A percentile compares a stretch with the other conserved stretches of the same genome.
Conservation (phyloP, 2,329 filamentous ascomycete species). For the Verticillium nubilum region DNA sequence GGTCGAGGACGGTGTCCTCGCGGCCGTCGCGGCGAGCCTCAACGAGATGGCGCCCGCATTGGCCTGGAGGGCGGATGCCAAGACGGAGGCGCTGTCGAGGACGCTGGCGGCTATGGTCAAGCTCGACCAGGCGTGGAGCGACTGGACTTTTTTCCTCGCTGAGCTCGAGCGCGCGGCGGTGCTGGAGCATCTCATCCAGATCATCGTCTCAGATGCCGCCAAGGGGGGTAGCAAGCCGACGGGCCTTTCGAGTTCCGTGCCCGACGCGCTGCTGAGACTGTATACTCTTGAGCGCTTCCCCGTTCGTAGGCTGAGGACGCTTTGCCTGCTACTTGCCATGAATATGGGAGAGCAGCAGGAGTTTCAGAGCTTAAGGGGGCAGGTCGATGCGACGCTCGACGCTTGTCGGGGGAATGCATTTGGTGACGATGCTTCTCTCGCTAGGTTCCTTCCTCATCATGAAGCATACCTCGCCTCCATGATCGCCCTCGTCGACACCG, state of each 20-base stretch:
- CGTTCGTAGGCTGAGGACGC: slow-evolving; percentile 44
- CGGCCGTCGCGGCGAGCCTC: slow-evolving; percentile 45
- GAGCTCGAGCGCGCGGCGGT: slow-evolving; percentile 50
- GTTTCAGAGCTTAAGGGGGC: slow-evolving; percentile 30
- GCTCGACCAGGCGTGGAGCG: slow-evolving; percentile 49
- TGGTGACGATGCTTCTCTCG: slow-evolving; percentile 39
- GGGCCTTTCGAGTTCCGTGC: slow-evolving; percentile 35
- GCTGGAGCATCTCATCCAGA: slow-evolving; percentile 54
- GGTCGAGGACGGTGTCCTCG: slow-evolving; percentile 51
- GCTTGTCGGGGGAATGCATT: slow-evolving; percentile 28
- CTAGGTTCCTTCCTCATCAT: slow-evolving; percentile 42
- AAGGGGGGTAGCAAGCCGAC: slow-evolving; percentile 22
- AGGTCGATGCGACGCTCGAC: slow-evolving; percentile 31
- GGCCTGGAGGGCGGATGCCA: slow-evolving; percentile 48
- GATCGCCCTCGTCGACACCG: slow-evolving; percentile 33
- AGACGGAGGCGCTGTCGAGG: slow-evolving; percentile 49
- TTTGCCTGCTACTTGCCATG: slow-evolving; percentile 42
- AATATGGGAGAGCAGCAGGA: slow-evolving; percentile 39
- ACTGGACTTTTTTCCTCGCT: slow-evolving; percentile 49
- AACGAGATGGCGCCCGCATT: slow-evolving; percentile 41
- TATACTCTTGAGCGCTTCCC: slow-evolving; percentile 46
- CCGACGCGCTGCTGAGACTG: slow-evolving; percentile 41
- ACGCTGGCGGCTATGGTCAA: slow-evolving; percentile 56
- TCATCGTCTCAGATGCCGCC: slow-evolving; percentile 30
- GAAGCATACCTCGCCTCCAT: slow-evolving; percentile 39